Base-by-base conservation (phyloP, 257 asterid species). In the Ligustrum vulgare region DNA sequence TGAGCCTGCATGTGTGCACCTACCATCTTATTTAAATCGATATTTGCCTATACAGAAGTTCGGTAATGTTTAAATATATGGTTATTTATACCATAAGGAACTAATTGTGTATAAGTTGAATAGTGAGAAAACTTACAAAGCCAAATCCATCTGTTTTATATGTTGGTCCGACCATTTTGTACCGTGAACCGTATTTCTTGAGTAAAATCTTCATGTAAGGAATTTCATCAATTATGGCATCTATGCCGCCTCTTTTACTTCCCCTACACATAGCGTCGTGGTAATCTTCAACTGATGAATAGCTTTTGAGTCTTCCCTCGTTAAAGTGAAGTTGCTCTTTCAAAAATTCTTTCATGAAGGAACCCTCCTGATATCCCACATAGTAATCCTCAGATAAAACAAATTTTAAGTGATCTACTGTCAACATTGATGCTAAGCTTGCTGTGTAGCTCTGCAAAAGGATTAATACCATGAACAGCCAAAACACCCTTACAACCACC, bases 121-220 rank as follows among this genome's bases (percentile, higher is more conserved):
- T 13, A 25, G 4, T 16, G 35, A 37, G 35, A 28, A 72, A 75
- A 74, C 87, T 78, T 73, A 81, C 87, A 71, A 84, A 78, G 75
- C 82, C 80, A 70, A 84, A 72, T 34, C 87, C 85, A 33, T 69
- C 74, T 0, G 81, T 75, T 58, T 20, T 75, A 68, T 80, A 80
- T 32, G 69, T 63, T 13, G 75, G 75, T 39, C 73, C 85, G 49
- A 78, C 60, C 41, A 72, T 75, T 68, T 63, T 80, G 39, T 84
- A 81, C 23, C 43, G 39, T 20, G 76, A 43, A 11, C n/a, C 68
- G 56, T 89, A 85, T 23, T 73, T 76, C 45, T 35, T 72, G 0
- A 89, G 79, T 45, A 89, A 79, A 22, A 86, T 71, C 67, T 84
- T 84, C 70, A 86, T 76, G n/a, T 80, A 80, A 1, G 89, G 87